Conservation (phyloP, 2,329 filamentous ascomycete genomes). For the Talaromyces piceae region DNA sequence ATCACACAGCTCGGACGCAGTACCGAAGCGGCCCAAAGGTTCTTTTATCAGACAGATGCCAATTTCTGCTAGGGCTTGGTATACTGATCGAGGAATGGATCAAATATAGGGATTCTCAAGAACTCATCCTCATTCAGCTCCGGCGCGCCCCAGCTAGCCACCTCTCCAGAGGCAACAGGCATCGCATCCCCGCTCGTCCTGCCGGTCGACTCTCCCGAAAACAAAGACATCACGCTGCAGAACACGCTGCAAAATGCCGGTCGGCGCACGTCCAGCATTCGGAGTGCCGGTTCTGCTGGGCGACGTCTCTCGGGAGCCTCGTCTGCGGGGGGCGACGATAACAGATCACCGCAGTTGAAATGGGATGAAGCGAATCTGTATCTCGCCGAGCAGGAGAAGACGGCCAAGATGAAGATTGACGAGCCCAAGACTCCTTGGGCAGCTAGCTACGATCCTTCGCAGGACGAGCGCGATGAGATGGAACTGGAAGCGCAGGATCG, state of each 20-base stretch:
- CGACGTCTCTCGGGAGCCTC: slow-evolving; percentile 60
- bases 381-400: slow-evolving; percentile 91
- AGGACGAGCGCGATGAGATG: slow-evolving; percentile 57
- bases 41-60: neutral
- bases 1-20: slow-evolving; percentile 22
- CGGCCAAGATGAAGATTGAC: slow-evolving; percentile 95
- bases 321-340: slow-evolving; percentile 40
- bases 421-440: slow-evolving; percentile 98
- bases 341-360: slow-evolving; percentile 72
- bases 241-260: slow-evolving; percentile 95
- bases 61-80: too few species aligned
- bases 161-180: slow-evolving; percentile 27
- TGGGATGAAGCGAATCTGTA: slow-evolving; percentile 99
- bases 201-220: slow-evolving; percentile 40
- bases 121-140: slow-evolving; percentile 59
- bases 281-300: slow-evolving; percentile 54
- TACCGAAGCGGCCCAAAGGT: slow-evolving; percentile 37
- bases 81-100: neutral
- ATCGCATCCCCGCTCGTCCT: slow-evolving; percentile 24
- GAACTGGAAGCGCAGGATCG: slow-evolving; percentile 18
- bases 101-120: slow-evolving; percentile 74
- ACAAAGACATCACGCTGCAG: slow-evolving; percentile 84
- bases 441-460: slow-evolving; percentile 78
- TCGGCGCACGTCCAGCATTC: slow-evolving; percentile 70
- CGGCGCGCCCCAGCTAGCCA: slow-evolving; percentile 44